phyloP scores from a whole-genome alignment of 352 stramenopile species.

The Pythium dissimile region DNA sequence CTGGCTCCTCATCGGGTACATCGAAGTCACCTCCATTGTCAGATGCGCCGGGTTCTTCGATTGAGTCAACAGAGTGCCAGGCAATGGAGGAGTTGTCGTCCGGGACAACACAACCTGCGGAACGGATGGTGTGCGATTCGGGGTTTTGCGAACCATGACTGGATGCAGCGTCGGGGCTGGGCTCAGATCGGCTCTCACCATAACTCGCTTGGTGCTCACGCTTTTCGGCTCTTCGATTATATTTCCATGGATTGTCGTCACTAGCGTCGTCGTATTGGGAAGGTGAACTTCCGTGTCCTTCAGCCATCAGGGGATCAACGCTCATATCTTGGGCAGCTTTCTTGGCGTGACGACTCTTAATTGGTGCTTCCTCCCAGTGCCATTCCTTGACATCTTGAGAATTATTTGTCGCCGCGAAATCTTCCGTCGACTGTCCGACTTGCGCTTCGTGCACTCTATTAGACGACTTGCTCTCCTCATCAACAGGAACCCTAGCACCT shows the following conservation, averaged over 20 bases:
- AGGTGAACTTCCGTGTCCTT: too few species aligned
- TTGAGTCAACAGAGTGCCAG: neutral
- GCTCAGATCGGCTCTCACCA: too few species aligned
- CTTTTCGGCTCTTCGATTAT: neutral
- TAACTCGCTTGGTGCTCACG: neutral
- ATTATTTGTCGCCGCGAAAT: neutral
- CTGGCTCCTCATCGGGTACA: too few species aligned
- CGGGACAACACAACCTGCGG: neutral
- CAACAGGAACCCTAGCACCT: too few species aligned
- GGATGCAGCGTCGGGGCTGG: too few species aligned
- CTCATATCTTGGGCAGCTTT: neutral
- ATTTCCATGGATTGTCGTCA: neutral
- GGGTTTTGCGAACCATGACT: too few species aligned
- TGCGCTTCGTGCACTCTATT: neutral
- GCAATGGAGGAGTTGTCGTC: neutral
- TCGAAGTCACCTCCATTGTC: too few species aligned
- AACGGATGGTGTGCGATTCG: neutral
- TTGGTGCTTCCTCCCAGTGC: constrained; percentile 20
- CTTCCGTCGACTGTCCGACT: neutral
- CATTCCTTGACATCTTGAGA: neutral
- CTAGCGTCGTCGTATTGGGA: neutral
- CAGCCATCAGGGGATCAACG: neutral
- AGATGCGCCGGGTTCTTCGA: neutral
- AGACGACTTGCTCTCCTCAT: too few species aligned
- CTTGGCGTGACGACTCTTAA: constrained; percentile 14